phyloP scores from a whole-genome alignment of 2,329 filamentous ascomycete species.

The Ceratocystis variospora region DNA sequence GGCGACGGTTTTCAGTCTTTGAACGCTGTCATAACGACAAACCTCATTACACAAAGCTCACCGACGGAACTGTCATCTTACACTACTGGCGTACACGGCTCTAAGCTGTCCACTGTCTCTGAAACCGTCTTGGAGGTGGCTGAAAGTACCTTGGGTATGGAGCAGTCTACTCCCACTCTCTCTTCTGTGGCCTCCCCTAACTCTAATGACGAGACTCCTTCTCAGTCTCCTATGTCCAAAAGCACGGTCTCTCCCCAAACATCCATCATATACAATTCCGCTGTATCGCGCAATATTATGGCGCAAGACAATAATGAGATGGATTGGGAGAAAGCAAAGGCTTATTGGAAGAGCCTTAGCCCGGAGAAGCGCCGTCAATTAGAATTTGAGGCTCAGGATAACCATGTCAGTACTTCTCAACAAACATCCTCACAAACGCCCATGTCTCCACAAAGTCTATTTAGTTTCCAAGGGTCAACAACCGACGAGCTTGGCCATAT shows the following conservation, averaged over 20 bases:
- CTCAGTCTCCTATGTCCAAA: constrained; percentile 5
- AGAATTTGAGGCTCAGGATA: constrained; percentile 37
- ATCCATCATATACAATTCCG: neutral
- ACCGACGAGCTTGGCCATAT: constrained; percentile 14
- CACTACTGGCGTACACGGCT: neutral
- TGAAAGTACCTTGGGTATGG: neutral
- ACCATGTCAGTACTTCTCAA: neutral
- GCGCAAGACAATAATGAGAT: constrained; percentile 22
- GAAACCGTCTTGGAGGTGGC: neutral
- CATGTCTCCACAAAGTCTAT: constrained; percentile 11
- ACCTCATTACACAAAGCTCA: constrained; percentile 30
- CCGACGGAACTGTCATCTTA: constrained; percentile 18
- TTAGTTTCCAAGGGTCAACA: constrained; percentile 9
- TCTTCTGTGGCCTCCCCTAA: neutral
- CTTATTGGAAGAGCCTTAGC: constrained; percentile 55
- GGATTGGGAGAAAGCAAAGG: constrained; percentile 55
- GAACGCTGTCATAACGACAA: constrained; percentile 51
- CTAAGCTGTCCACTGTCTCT: constrained; percentile 1
- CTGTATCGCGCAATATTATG: constrained; percentile 7
- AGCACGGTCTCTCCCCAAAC: neutral
- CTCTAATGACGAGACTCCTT: neutral
- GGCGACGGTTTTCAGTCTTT: constrained; percentile 59
- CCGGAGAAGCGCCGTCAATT: constrained; percentile 49
- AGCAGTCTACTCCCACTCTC: neutral
- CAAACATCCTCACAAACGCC: neutral